Evolutionary conservation across 2,329 filamentous ascomycete genomes (phyloP), one percentile per base, ranked within the genome.

Genomic region (Phialemoniopsis sp.): DNA sequence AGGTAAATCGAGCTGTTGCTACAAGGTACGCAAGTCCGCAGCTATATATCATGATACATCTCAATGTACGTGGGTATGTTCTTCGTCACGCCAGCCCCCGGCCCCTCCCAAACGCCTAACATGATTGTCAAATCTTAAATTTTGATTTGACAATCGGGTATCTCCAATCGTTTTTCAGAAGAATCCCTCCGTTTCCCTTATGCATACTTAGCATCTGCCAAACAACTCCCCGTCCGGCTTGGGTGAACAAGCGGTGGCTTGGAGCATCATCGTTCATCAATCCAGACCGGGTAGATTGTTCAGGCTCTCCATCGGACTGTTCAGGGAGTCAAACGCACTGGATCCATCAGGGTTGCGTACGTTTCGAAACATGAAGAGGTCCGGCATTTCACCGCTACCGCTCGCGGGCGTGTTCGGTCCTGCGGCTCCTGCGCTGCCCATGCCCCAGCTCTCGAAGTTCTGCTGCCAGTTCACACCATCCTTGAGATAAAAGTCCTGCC

Each of bases 401-500:
- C 21, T 36, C 14, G 13, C 36, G 38, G 19, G 21, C 21, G 21
- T 26, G 21, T 26, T 6, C 16, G 15, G 33, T n/a, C 32, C 39
- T 51, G 50, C n/a, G 38, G 33, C 32, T 46, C 45, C 43, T 43
- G 46, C 34, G 36, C 39, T 47, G 15, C 59, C 55, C 39, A 68
- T 54, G 28, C 66, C 68, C 76, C 76, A 80, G 3, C 64, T 57
- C 39, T 76, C 68, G 49, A 79, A 80, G 43, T 75, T 70, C 39
- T 77, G 72, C 42, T 79, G 73, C 73, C 75, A 78, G 43, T 66
- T 73, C 18, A 71, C 73, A 14, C 75, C 69, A 43, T 80, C 76
- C 38, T 68, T 76, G 15, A 80, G 55, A 47, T 78, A 75, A 72
- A 73, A 80, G 30, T 78, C 72, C 44, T 74, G 69, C 8, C 68